These are phyloP conservation scores for Phragmites australis DNA, from an alignment of 176 grass and related monocot genomes.

Conservation along the genomic window DNA sequence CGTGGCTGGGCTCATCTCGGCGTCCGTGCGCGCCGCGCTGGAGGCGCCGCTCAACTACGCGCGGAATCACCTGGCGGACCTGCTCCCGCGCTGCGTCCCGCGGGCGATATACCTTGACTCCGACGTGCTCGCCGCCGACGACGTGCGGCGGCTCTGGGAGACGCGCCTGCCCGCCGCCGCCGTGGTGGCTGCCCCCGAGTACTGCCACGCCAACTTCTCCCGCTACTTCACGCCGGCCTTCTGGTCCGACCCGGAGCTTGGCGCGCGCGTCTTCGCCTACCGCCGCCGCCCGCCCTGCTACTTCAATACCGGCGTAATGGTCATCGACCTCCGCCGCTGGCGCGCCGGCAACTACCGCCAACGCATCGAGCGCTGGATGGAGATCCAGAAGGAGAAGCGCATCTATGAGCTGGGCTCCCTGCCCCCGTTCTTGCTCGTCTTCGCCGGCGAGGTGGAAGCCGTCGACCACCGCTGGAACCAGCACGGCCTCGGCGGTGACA, in stretches of 20 bases:
- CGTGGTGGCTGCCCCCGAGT: conserved; percentile 88
- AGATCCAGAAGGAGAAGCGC: conserved; percentile 62
- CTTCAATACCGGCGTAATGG: conserved; percentile 98
- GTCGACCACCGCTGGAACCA: conserved; percentile 78
- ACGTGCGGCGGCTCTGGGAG: conserved; percentile 68
- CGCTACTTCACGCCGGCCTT: conserved; percentile 85
- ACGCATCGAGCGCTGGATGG: conserved; percentile 75
- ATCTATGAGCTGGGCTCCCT: conserved; percentile 81
- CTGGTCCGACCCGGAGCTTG: conserved; percentile 66
- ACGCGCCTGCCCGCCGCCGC: conserved; percentile 69
- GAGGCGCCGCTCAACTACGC: conserved; percentile 82
- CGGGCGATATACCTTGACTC: conserved; percentile 94
- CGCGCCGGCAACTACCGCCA: conserved; percentile 55
- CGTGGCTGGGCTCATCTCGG: conserved; percentile 68
- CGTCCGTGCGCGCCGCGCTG: conserved; percentile 79
- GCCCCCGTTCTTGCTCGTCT: conserved; percentile 69
- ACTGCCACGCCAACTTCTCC: conserved; percentile 95
- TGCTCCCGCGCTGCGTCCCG: conserved; percentile 73
- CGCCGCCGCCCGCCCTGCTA: conserved; percentile 73
- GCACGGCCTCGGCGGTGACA: conserved; percentile 80
- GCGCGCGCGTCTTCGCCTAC: conserved; percentile 48
- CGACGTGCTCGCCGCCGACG: conserved; percentile 77
- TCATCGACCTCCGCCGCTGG: conserved; percentile 75
- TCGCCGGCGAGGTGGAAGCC: conserved; percentile 76
- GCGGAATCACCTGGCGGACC: conserved; percentile 77